A percentile compares a stretch with the other conserved stretches of the same genome.
Evolutionary conservation across 148 eudicot species (phyloP).

Genomic region (Rhododendron henanense): DNA sequence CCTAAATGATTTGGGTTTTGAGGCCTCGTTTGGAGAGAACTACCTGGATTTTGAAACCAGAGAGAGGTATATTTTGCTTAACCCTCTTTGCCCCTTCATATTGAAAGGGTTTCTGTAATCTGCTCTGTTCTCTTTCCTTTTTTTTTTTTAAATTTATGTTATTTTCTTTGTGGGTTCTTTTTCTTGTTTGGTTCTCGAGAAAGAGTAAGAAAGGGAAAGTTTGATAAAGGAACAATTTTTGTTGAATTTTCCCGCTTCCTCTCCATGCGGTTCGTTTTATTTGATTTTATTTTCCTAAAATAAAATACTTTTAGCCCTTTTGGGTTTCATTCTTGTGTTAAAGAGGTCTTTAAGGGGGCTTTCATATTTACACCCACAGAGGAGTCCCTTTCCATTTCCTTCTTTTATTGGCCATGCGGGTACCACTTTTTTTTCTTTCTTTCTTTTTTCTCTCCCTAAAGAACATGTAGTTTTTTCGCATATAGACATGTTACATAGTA

Average conservation of each 20-base stretch:
- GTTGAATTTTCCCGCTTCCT: not conserved
- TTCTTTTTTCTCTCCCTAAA: not conserved
- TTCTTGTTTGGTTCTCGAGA: conserved; percentile 3
- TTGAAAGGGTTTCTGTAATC: not conserved
- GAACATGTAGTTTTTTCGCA: not conserved
- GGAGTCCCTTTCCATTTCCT: conserved; percentile 18
- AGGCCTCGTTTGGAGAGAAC: conserved; percentile 69
- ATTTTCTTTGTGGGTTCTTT: not conserved
- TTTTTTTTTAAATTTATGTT: not conserved
- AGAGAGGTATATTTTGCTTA: conserved; percentile 45
- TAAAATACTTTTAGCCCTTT: not conserved
- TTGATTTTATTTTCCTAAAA: not conserved
- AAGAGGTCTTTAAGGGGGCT: conserved; percentile 21
- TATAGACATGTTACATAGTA: not conserved
- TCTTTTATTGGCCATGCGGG: conserved; percentile 12
- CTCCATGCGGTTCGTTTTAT: not conserved
- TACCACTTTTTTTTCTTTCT: not conserved
- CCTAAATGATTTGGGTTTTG: conserved; percentile 24
- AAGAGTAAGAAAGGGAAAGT: not conserved
- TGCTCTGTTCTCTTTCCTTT: not conserved
- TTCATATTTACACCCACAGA: conserved; percentile 25
- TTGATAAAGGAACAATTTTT: not conserved
- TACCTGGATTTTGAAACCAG: conserved; percentile 52
- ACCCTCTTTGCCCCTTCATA: not conserved
- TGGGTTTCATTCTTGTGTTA: conserved; percentile 10